Evolutionary conservation across 1,284 basidiomycete species (phyloP), one percentile per base, ranked within the genome.

Genomic region (Puccinia horiana): DNA sequence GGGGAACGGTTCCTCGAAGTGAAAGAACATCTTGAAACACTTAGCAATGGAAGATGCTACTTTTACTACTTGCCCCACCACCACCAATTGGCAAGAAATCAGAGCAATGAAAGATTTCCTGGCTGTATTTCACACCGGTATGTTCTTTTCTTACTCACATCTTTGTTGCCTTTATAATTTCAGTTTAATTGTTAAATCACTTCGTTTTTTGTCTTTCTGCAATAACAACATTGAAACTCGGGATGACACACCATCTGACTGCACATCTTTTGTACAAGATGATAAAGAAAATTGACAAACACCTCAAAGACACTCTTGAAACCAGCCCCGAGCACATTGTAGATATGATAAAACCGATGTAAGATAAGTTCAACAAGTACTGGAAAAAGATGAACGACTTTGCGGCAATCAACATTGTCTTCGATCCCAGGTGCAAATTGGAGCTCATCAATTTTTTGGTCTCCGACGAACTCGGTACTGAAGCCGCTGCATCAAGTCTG

Each of bases 311-410:
- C 11, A 23, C 63, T 18, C 3, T 40, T 5, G 32, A 5, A 26
- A 40, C 11, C 4, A 35, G 11, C 29, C 35, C 9, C 12, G 8
- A 6, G 12, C 63, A 67, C 23, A 23, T 40, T n/a, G 40, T 67
- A 4, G 26, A 42, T n/a, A 35, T 67, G 11, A 42, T 42, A 14
- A 40, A 12, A 9, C 65, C 65, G 42, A 67, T 67, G 35, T 42
- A 70, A 32, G 26, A 70, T 18, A 69, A 69, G n/a, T 69, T 20
- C 44, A 26, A 69, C 2, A 69, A 69, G 47, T 63, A 63, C 32
- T 63, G 32, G 61, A 37, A 65, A 35, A 37, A 65, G 40, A 65
- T 65, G 61, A 18, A 40, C 14, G 0, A 20, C 14, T 65, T 65
- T 65, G 32, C 35, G 5, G 61, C 32, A 20, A 37, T 40, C 35